These are phyloP conservation scores for Populus hybrid DNA, from an alignment of 441 rosid genomes.

Conservation along the genomic window DNA sequence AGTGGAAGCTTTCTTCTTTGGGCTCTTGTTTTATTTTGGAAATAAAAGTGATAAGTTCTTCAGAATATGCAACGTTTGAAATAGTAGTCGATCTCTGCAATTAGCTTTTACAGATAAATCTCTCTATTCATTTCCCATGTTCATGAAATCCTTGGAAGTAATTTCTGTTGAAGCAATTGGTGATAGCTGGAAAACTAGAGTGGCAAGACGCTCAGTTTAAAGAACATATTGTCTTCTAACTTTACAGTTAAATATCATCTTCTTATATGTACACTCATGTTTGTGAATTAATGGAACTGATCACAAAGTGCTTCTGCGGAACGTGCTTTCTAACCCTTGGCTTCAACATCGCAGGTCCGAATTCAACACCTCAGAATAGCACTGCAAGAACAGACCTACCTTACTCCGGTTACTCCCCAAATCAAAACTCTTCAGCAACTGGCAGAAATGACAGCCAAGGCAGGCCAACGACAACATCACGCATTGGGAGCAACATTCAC, in stretches of 20 bases:
- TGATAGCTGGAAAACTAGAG: too few species aligned
- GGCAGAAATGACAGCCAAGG: slow-evolving; percentile 35
- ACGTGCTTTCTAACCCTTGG: not conserved
- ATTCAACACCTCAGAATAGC: slow-evolving; percentile 39
- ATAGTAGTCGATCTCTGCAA: too few species aligned
- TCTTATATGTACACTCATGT: too few species aligned
- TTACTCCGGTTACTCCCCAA: slow-evolving; percentile 15
- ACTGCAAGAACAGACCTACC: slow-evolving; percentile 30
- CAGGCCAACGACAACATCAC: slow-evolving; percentile 42
- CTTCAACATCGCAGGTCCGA: slow-evolving; percentile 14
- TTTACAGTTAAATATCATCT: not conserved
- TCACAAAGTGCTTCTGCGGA: not conserved
- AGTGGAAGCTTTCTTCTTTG: too few species aligned
- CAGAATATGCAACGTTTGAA: not conserved
- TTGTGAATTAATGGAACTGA: not conserved
- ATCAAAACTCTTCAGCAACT: slow-evolving; percentile 28
- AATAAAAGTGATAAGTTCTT: too few species aligned
- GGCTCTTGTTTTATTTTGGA: too few species aligned
- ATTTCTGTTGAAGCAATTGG: not conserved
- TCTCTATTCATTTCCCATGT: not conserved
- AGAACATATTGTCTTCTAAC: not conserved
- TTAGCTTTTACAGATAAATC: not conserved
- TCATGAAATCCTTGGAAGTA: not conserved
- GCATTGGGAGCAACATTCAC: slow-evolving; percentile 68
- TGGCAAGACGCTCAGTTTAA: too few species aligned